Evolutionary conservation across 2,329 filamentous ascomycete species (phyloP).

Genomic region (Ilyonectria mors-panacis): DNA sequence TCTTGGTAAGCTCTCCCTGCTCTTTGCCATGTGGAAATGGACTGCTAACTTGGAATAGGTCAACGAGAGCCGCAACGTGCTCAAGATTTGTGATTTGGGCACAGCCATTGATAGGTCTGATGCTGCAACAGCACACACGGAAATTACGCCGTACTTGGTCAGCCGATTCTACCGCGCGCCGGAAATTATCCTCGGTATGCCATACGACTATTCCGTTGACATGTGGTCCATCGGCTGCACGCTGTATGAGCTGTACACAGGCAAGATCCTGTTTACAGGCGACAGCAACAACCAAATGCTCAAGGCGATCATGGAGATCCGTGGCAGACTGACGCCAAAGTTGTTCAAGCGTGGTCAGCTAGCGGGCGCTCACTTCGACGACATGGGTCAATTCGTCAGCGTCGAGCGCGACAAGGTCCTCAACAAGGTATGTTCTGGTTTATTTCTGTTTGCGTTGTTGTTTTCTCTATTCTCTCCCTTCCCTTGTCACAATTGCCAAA

Average conservation of each 20-base stretch:
- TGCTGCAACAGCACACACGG: constrained; percentile 77
- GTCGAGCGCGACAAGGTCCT: constrained; percentile 90
- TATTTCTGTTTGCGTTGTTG: constrained; percentile 34
- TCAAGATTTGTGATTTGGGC: constrained; percentile 97
- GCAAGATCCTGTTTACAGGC: constrained; percentile 96
- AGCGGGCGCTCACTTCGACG: constrained; percentile 85
- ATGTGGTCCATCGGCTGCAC: constrained; percentile 99
- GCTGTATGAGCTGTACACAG: constrained; percentile 95
- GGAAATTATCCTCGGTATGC: constrained; percentile 97
- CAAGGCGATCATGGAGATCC: constrained; percentile 93
- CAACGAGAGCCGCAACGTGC: constrained; percentile 83
- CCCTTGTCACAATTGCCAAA: constrained; percentile 37
- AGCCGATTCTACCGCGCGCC: constrained; percentile 98
- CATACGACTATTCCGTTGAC: constrained; percentile 94
- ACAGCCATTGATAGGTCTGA: constrained; percentile 95
- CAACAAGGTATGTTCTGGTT: constrained; percentile 74
- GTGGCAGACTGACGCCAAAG: constrained; percentile 92
- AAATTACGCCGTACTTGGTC: constrained; percentile 94
- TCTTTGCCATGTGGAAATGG: neutral
- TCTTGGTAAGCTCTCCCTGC: constrained; percentile 72
- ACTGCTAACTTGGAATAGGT: constrained; percentile 61
- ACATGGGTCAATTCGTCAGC: constrained; percentile 85
- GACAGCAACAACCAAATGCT: constrained; percentile 99
- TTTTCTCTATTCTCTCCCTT: constrained; percentile 36
- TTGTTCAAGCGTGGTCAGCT: constrained; percentile 87